phyloP scores from a whole-genome alignment of 2,329 filamentous ascomycete genomes.

The Pseudogymnoascus sp. region DNA sequence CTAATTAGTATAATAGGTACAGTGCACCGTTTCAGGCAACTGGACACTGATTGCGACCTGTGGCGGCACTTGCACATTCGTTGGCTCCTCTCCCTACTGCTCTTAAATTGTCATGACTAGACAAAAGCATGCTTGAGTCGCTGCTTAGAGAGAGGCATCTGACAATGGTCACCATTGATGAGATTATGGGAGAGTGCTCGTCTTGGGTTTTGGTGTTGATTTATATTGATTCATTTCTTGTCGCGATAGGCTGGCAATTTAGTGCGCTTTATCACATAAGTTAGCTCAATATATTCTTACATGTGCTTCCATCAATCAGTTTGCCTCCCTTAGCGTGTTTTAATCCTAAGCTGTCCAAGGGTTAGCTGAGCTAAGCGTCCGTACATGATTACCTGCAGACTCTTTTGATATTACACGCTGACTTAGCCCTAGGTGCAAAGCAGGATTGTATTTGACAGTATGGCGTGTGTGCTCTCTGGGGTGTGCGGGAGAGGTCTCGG shows the following conservation, averaged over 20 bases:
- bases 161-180: not conserved
- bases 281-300: not conserved
- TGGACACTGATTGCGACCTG: not conserved
- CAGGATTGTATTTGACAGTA: constrained; percentile 60
- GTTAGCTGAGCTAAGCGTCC: not conserved
- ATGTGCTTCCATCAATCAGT: not conserved
- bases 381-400: not conserved
- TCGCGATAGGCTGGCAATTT: not conserved
- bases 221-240: not conserved
- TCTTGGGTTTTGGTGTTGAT: not conserved
- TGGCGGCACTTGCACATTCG: not conserved
- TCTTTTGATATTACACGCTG: not conserved
- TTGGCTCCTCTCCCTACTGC: not conserved
- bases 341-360: not conserved
- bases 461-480: too few species aligned
- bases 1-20: not conserved
- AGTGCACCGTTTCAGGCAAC: not conserved
- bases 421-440: not conserved
- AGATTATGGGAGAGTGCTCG: not conserved
- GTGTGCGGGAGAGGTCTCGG: too few species aligned
- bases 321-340: not conserved
- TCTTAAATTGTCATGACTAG: not conserved
- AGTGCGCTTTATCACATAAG: not conserved
- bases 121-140: not conserved
- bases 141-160: not conserved